Base-by-base conservation (phyloP, 1,284 basidiomycete genomes). In the Amylostereum areolatum region DNA sequence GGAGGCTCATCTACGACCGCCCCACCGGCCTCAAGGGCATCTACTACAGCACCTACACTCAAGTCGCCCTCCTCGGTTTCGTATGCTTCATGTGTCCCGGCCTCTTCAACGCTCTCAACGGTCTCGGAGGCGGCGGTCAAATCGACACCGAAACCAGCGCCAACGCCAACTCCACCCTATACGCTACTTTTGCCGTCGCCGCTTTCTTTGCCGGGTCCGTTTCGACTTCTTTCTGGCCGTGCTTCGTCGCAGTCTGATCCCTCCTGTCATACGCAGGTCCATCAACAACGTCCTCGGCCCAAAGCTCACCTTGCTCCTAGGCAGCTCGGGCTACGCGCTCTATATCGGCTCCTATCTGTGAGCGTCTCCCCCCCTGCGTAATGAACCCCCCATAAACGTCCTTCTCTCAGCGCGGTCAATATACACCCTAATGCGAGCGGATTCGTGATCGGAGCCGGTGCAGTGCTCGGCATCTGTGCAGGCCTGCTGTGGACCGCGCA, bases 401-500 rank as follows among this genome's bases (percentile, higher is more conserved):
- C 36, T 24, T n/a, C 42, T 37, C 32, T 35, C 53, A 87, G 85
- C 18, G 79, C 74, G 11, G 68, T 82, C 56, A 88, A 89, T 57
- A 83, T 88, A 45, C 83, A 87, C 57, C 67, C 73, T 6, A 62
- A 71, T 44, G 76, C 79, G 8, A 73, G 74, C 43, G 70, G 69
- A 28, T 91, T 89, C 58, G 83, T 88, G 47, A 83, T 93, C 55
- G 79, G 74, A 30, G 76, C 89, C 0, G 92, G 91, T 32, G 88
- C 88, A 30, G 69, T 93, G 51, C 81, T 94, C 12, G 92, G 92
- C 42, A 60, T 92, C 46, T 92, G 88, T 59, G 92, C 92, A 10
- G 88, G 86, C 43, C 63, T 93, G 28, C 71, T 94, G n/a, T 92
- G 89, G 90, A 84, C 87, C 0, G 86, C 87, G 1, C 91, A 93